Evolutionary conservation across 1,284 basidiomycete species (phyloP).

Genomic region (Amylostereum areolatum): DNA sequence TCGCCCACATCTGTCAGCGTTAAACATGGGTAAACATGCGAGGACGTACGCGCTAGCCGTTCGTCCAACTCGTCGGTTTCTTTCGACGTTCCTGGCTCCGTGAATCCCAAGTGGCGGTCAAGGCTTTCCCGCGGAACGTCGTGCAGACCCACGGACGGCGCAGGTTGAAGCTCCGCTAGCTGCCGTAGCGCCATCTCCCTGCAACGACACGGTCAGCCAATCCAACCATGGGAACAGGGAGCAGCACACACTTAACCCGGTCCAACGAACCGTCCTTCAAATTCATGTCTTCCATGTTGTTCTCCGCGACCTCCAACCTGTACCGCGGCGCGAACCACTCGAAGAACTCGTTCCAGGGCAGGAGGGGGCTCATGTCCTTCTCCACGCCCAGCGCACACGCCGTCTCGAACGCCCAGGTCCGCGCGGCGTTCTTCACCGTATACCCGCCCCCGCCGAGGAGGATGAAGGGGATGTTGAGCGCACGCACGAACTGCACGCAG

Average conservation of each 20-base stretch:
- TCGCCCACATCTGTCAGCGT: not conserved
- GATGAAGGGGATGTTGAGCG: constrained; percentile 84
- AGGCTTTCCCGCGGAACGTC: constrained; percentile 70
- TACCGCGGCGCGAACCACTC: constrained; percentile 98
- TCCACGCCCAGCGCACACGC: constrained; percentile 88
- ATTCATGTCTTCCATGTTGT: constrained; percentile 95
- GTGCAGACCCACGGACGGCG: constrained; percentile 87
- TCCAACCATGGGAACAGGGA: constrained; percentile 38
- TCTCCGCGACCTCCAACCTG: constrained; percentile 85
- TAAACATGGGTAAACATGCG: not conserved
- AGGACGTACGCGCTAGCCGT: constrained; percentile 57
- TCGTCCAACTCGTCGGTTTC: constrained; percentile 61
- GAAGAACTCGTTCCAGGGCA: constrained; percentile 96
- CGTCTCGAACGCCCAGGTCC: constrained; percentile 97
- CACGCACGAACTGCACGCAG: constrained; percentile 84
- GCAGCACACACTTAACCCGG: constrained; percentile 55
- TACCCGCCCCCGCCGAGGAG: no score
- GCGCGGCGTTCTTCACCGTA: constrained; percentile 94
- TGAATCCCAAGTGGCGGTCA: constrained; percentile 57
- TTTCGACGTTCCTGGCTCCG: constrained; percentile 34
- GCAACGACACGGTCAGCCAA: constrained; percentile 5
- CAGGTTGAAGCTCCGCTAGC: constrained; percentile 70
- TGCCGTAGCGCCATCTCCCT: constrained; percentile 75
- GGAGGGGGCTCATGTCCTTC: constrained; percentile 67
- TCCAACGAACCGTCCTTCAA: constrained; percentile 78